phyloP scores from a whole-genome alignment of 2,329 filamentous ascomycete genomes.

The Alternaria sp. region DNA sequence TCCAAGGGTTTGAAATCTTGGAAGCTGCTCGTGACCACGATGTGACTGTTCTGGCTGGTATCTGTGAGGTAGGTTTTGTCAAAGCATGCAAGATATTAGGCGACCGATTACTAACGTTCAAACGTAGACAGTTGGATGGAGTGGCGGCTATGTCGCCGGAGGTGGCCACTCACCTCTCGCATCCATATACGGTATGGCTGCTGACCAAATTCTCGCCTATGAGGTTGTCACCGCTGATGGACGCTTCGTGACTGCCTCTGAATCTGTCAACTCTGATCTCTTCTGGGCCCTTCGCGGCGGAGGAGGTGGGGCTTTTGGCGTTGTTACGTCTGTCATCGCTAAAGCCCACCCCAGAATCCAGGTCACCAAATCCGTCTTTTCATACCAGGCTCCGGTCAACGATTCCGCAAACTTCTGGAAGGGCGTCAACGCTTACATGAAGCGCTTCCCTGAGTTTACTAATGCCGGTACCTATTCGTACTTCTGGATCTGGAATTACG shows the following conservation, averaged over 20 bases:
- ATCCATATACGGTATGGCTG: constrained; percentile 31
- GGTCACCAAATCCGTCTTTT: constrained; percentile 38
- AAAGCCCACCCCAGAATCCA: constrained; percentile 30
- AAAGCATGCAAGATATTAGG: neutral
- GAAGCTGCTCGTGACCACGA: constrained; percentile 24
- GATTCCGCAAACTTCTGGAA: constrained; percentile 33
- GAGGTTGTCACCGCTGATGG: constrained; percentile 40
- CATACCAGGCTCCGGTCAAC: constrained; percentile 27
- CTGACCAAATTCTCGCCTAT: constrained; percentile 36
- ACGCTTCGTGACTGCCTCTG: constrained; percentile 31
- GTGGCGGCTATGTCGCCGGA: constrained; percentile 21
- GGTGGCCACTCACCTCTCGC: constrained; percentile 35
- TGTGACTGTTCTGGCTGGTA: constrained; percentile 35
- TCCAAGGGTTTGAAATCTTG: constrained; percentile 32
- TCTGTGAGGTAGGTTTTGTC: constrained; percentile 36
- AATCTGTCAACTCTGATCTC: constrained; percentile 21
- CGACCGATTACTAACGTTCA: neutral
- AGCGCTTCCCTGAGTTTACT: constrained; percentile 24
- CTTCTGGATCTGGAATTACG: constrained; percentile 26
- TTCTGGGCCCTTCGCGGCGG: constrained; percentile 31
- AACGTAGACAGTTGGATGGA: constrained; percentile 39
- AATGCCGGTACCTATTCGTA: constrained; percentile 30
- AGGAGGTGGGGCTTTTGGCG: constrained; percentile 30
- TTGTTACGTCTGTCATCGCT: constrained; percentile 30
- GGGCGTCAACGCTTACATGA: constrained; percentile 20